A percentile compares a stretch with the other conserved stretches of the same genome.
phyloP scores from a whole-genome alignment of 2,329 filamentous ascomycete genomes.

The Alternaria burnsii region DNA sequence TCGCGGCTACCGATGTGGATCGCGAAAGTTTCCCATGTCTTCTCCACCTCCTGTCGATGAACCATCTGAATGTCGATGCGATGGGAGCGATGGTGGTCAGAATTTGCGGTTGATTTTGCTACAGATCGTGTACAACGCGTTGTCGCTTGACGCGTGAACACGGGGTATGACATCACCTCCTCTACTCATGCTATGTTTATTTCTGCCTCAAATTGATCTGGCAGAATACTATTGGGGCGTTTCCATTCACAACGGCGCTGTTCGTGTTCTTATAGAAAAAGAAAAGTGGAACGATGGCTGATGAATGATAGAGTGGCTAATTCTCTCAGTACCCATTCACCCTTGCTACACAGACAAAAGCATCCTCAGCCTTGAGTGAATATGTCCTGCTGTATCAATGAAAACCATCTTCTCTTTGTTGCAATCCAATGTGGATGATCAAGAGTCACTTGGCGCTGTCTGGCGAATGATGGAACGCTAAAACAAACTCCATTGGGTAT shows the following conservation, averaged over 20 bases:
- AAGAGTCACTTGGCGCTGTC: background rate
- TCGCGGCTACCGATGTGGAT: slow-evolving; percentile 8
- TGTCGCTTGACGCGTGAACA: slow-evolving; percentile 7
- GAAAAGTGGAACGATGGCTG: background rate
- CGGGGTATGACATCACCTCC: slow-evolving; percentile 14
- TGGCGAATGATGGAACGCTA: background rate
- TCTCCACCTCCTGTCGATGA: background rate
- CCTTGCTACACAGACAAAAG: too few species aligned
- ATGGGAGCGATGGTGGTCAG: background rate
- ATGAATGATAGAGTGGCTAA: background rate
- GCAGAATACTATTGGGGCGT: background rate
- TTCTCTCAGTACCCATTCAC: too few species aligned
- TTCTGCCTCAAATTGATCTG: background rate
- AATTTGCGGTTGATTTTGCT: background rate
- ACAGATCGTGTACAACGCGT: slow-evolving; percentile 4
- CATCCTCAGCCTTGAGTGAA: too few species aligned
- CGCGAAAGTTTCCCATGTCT: background rate
- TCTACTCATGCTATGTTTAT: too few species aligned
- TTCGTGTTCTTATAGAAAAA: background rate
- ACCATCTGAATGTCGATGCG: background rate
- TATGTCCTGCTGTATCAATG: too few species aligned
- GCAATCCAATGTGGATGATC: background rate
- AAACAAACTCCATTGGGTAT: background rate
- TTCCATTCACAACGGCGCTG: background rate
- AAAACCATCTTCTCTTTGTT: background rate